Evolutionary conservation across 148 eudicot species (phyloP), one percentile per base, ranked within the genome.

Genomic region (Rhododendron henanense): DNA sequence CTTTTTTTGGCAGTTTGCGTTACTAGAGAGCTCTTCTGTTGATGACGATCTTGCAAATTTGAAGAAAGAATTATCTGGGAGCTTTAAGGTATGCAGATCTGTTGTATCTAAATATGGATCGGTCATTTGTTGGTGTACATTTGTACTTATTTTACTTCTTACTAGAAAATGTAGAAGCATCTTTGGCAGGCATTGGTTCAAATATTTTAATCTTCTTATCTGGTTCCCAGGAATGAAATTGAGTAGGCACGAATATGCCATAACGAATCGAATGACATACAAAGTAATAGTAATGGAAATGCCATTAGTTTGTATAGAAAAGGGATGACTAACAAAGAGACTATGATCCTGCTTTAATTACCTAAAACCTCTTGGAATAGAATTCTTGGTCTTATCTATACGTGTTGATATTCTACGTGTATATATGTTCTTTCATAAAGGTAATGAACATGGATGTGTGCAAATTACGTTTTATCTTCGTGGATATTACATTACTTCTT

Each of bases 51-150:
- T 47, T n/a, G 31, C 31, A 79, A 47, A 47, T 47, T 79, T 79
- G 81, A 79, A 48, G 81, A 79, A 79, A 79, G 81, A 79, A 48
- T 25, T 79, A 79, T 79, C 81, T 48, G 81, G 81, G 9, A 48
- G 81, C 81, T n/a, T n/a, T n/a, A 47, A 47, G 59, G 81, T 79
- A 79, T 77, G 78, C 4, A 37, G 4, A 74, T 37, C 78, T 6
- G 2, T 14, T 74, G 5, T 16, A 1, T 37, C 21, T 74, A 74
- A 11, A 5, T 1, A 13, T 74, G 45, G 78, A 37, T 5, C 6
- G 78, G 16, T 35, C 44, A 35, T 74, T 35, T 11, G 23, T 73
- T 13, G 39, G 19, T 33, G 19, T 74, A 33, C 45, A 71, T 71
- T 71, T 71, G 35, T 25, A 4, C 77, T 71, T 31, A 13, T 18